Evolutionary conservation across 208 protist genomes (phyloP).

Genomic region (Borovskyia barvae): DNA sequence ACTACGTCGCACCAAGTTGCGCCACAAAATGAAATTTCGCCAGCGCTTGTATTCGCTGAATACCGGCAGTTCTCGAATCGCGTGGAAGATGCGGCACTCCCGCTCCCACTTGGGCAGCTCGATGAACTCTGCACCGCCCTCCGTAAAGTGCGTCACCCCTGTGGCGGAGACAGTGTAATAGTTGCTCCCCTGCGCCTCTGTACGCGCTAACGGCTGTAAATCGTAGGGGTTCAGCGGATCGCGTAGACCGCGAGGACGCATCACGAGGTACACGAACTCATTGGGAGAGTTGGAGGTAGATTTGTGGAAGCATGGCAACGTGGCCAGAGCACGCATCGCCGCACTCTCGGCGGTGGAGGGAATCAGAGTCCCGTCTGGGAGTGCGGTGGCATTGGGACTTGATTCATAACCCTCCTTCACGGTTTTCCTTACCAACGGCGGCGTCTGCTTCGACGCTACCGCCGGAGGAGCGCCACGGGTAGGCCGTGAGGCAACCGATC

Average conservation of each 20-base stretch:
- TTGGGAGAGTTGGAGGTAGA: constrained; percentile 80
- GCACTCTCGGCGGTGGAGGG: constrained; percentile 8
- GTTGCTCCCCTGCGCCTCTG: constrained; percentile 66
- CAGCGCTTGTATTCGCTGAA: constrained; percentile 93
- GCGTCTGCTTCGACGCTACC: background rate
- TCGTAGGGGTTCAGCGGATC: constrained; percentile 94
- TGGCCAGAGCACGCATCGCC: constrained; percentile 15
- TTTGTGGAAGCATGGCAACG: constrained; percentile 79
- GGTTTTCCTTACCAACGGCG: background rate
- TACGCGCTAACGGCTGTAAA: constrained; percentile 90
- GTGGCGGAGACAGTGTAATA: constrained; percentile 94
- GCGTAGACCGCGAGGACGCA: constrained; percentile 77
- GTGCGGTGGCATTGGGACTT: background rate
- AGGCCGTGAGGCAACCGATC: constrained; percentile 2
- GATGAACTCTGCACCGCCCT: constrained; percentile 91
- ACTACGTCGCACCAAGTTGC: constrained; percentile 83
- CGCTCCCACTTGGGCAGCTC: constrained; percentile 92
- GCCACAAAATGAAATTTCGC: constrained; percentile 94
- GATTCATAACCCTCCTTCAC: too few relatives aligned
- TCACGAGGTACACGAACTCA: constrained; percentile 90
- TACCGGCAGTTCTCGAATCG: constrained; percentile 88
- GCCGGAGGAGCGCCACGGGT: background rate
- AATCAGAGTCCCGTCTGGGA: background rate
- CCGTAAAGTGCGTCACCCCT: constrained; percentile 94
- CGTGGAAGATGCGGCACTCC: constrained; percentile 89